Conservation (phyloP, 306 rosid species). For the Vigna unguiculata region DNA sequence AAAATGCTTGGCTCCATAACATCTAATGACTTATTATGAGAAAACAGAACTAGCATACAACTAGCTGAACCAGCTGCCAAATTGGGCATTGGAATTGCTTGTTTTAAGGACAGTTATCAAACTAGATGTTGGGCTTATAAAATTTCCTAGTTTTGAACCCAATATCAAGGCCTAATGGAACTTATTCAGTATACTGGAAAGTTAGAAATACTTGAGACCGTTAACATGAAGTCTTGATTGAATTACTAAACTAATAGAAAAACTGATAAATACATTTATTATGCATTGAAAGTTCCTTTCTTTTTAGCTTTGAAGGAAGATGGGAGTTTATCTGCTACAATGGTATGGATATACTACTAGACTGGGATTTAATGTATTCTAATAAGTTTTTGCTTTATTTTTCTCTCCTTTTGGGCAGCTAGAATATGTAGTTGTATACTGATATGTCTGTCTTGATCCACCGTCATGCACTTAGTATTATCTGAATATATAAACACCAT, state of each 20-base stretch:
- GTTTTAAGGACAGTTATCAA: constrained; percentile 2
- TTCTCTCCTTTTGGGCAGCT: constrained; percentile 3
- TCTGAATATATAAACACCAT: constrained; percentile 4
- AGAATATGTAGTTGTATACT: constrained; percentile 10
- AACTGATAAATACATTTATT: constrained; percentile 21
- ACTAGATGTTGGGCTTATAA: background rate
- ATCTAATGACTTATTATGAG: constrained; percentile 22
- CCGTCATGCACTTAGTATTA: background rate
- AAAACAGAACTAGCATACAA: constrained; percentile 15
- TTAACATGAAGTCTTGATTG: constrained; percentile 3
- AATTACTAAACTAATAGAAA: constrained; percentile 6
- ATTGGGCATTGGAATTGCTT: constrained; percentile 1
- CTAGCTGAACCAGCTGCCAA: constrained; percentile 7
- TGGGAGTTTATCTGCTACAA: background rate
- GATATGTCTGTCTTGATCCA: background rate
- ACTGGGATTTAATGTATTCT: constrained; percentile 3
- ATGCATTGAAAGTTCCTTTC: constrained; percentile 5
- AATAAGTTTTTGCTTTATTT: background rate
- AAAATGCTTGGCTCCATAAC: constrained; percentile 25
- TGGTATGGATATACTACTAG: background rate
- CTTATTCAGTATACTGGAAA: constrained; percentile 2
- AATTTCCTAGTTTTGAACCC: constrained; percentile 1
- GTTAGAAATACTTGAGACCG: constrained; percentile 1
- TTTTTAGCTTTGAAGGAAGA: background rate
- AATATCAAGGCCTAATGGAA: constrained; percentile 13